phyloP scores from a whole-genome alignment of 2,329 filamentous ascomycete genomes.

The Colletotrichum sp. region DNA sequence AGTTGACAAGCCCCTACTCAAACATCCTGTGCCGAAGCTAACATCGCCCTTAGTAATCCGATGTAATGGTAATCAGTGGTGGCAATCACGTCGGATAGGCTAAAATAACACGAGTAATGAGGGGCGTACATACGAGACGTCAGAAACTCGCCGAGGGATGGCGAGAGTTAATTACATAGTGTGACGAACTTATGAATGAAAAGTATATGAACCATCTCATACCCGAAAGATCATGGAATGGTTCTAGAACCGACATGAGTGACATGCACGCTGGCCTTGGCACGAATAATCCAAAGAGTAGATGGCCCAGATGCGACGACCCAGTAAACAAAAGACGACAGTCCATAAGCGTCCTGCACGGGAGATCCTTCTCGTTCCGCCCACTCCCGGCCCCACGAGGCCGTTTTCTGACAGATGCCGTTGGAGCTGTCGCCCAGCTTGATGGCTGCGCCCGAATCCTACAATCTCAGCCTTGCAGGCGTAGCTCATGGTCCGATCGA shows the following conservation, averaged over 20 bases:
- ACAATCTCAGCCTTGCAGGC: not conserved
- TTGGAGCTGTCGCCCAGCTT: not conserved
- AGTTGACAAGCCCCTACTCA: slow-evolving; percentile 1
- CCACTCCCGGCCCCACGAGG: not conserved
- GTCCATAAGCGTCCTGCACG: not conserved
- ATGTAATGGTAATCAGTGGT: not conserved
- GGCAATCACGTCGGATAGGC: not conserved
- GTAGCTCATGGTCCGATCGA: not conserved
- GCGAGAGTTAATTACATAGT: not conserved
- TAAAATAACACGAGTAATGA: not conserved
- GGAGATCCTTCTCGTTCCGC: not conserved
- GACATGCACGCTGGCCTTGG: not conserved
- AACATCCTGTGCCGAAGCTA: not conserved
- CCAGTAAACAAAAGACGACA: not conserved
- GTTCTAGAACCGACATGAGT: not conserved
- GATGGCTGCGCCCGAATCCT: not conserved
- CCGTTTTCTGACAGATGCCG: not conserved
- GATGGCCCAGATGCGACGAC: not conserved
- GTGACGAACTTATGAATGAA: slow-evolving; percentile 7
- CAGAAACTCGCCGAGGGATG: not conserved
- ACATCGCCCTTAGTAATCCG: not conserved
- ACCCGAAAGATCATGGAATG: not conserved
- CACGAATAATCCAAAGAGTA: not conserved
- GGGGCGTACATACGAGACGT: not conserved
- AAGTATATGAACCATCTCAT: not conserved